A percentile compares a stretch with the other conserved stretches of the same genome.
Conservation (phyloP, 2,329 filamentous ascomycete species). For the Bipolaris gigantea region DNA sequence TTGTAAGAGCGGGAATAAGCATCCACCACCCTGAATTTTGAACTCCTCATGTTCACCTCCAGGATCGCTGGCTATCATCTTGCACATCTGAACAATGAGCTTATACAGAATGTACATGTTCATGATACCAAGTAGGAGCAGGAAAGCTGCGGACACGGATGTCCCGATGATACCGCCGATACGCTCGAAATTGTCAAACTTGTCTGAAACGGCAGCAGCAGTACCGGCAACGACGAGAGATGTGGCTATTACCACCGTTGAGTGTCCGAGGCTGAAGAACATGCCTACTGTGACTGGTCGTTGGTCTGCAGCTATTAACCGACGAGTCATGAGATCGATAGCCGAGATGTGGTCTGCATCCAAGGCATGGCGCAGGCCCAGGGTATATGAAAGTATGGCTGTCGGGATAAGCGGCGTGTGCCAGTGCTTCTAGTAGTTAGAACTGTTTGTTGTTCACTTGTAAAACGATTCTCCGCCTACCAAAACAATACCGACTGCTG, state of each 20-base stretch:
- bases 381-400: slow-evolving; percentile 81
- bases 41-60: slow-evolving; percentile 57
- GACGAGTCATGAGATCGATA: slow-evolving; percentile 92
- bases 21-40: slow-evolving; percentile 74
- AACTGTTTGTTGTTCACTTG: background rate
- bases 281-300: slow-evolving; percentile 89
- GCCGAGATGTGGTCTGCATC: slow-evolving; percentile 94
- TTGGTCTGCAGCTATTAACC: slow-evolving; percentile 82
- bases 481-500: slow-evolving; percentile 59
- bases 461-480: slow-evolving; percentile 40
- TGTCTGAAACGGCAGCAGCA: slow-evolving; percentile 75
- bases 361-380: slow-evolving; percentile 90
- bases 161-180: slow-evolving; percentile 90
- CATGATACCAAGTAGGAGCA: slow-evolving; percentile 78
- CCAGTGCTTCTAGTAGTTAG: slow-evolving; percentile 29
- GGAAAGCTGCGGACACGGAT: slow-evolving; percentile 78
- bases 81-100: slow-evolving; percentile 68
- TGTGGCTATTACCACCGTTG: slow-evolving; percentile 87
- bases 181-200: slow-evolving; percentile 77
- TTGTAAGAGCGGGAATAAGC: slow-evolving; percentile 71
- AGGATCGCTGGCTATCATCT: slow-evolving; percentile 58
- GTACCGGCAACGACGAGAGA: slow-evolving; percentile 92
- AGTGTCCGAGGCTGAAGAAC: slow-evolving; percentile 92
- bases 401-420: slow-evolving; percentile 69
- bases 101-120: slow-evolving; percentile 85